Base-by-base conservation (phyloP, 495 filamentous ascomycete genomes). In the Penicillium chermesinum region DNA sequence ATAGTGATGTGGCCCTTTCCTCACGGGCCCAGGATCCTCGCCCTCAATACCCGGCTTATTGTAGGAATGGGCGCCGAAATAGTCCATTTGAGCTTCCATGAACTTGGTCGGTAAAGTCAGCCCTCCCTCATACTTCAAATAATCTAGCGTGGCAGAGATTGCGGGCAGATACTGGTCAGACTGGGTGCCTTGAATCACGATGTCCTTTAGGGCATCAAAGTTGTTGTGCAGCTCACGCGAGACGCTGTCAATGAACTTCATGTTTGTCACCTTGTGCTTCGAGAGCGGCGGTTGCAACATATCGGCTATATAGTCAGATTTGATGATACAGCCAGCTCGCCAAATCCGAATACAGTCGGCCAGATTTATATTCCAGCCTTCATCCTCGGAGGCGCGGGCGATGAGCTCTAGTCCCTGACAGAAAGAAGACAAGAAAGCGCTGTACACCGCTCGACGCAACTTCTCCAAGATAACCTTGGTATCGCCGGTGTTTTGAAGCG, bases 71-170 rank as follows among this genome's bases (percentile, higher is more conserved):
- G 75, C 74, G n/a, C 85, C 85, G 50, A 89, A 89, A 50, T 80
- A 88, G 59, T 89, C 83, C 71, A 88, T 70, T 64, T 89, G 77
- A 5, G 83, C 85, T 59, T 89, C 84, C 74, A 84, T 83, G 54
- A 88, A 88, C 56, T 79, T 73, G 8, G 84, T 86, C 4, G 87
- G 81, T 15, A 85, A 50, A 39, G 67, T 67, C 6, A 73, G 71
- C 2, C 77, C 78, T 10, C 70, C 74, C 35, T 65, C 72, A 54
- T 83, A 85, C 64, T 89, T 89, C 41, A 85, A 59, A 52, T 85
- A 89, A 61, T 88, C 86, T 37, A 89, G 52, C 1, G 73, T 84
- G 0, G 82, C 78, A 13, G 77, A 79, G 38, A 89, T 61, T 12
- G 78, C 72, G 2, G 85, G 85, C 7, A 85, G 72, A 48, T 83